These are phyloP conservation scores for Domatiomyces globalis DNA, from an alignment of 2,329 filamentous ascomycete species.

Conservation along the genomic window DNA sequence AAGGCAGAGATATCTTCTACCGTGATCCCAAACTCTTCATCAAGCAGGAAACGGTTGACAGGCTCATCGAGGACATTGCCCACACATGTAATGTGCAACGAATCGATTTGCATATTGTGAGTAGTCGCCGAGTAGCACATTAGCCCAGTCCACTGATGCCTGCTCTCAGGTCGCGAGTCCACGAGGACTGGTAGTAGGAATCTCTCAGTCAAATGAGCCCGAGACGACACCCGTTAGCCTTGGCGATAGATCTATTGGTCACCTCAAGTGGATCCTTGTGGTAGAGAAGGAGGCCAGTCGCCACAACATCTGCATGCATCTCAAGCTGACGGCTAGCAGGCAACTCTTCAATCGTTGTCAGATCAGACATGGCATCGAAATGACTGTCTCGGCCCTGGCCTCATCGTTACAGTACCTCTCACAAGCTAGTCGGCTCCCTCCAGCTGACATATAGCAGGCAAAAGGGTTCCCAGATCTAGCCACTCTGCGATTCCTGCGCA, in stretches of 20 bases:
- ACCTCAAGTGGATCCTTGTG: constrained; percentile 44
- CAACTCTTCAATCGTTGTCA: constrained; percentile 45
- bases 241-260: constrained; percentile 2
- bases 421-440: neutral
- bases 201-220: neutral
- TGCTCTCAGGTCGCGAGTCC: constrained; percentile 27
- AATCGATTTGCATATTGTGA: constrained; percentile 42
- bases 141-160: neutral
- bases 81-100: constrained; percentile 44
- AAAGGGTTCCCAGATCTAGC: constrained; percentile 52
- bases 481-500: constrained; percentile 40
- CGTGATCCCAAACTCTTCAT: constrained; percentile 45
- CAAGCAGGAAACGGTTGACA: constrained; percentile 43
- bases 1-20: constrained; percentile 49
- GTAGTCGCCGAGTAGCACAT: constrained; percentile 10
- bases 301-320: neutral
- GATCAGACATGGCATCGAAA: constrained; percentile 33
- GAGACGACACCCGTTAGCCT: constrained; percentile 6
- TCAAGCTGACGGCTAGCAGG: constrained; percentile 26
- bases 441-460: constrained; percentile 27
- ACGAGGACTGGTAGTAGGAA: constrained; percentile 31
- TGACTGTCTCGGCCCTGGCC: constrained; percentile 30
- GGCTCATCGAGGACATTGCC: constrained; percentile 47
- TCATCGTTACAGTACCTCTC: constrained; percentile 41
- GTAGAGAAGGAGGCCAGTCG: constrained; percentile 48